Evolutionary conservation across 2,329 filamentous ascomycete genomes (phyloP).

Genomic region (Lachnellula subtilissima): DNA sequence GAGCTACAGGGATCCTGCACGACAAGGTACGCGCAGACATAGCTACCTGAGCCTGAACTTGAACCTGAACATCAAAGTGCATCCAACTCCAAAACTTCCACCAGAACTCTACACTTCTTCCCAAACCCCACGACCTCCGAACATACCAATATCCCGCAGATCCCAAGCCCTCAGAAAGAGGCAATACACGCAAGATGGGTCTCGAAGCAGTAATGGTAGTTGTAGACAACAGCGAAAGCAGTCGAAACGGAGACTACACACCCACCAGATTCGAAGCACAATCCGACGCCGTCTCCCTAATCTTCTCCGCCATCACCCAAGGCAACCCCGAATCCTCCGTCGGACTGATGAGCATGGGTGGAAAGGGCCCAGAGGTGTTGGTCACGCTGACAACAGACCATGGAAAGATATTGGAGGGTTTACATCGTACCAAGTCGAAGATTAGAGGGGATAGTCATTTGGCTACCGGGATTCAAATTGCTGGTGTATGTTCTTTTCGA

Average conservation of each 20-base stretch:
- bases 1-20: slow-evolving; percentile 19
- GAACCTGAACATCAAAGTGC: slow-evolving; percentile 8
- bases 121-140: background rate
- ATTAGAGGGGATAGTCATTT: slow-evolving; percentile 86
- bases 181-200: slow-evolving; percentile 68
- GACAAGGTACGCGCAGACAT: slow-evolving; percentile 23
- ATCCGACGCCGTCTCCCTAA: slow-evolving; percentile 87
- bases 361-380: slow-evolving; percentile 93
- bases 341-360: slow-evolving; percentile 98
- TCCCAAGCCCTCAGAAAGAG: slow-evolving; percentile 4
- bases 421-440: slow-evolving; percentile 85
- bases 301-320: slow-evolving; percentile 93
- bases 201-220: slow-evolving; percentile 99
- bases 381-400: slow-evolving; percentile 95
- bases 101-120: background rate
- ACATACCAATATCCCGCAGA: background rate
- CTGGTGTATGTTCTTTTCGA: slow-evolving; percentile 60
- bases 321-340: slow-evolving; percentile 96
- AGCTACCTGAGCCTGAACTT: slow-evolving; percentile 25
- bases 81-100: background rate
- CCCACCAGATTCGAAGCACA: slow-evolving; percentile 96
- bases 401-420: slow-evolving; percentile 87
- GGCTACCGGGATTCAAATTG: slow-evolving; percentile 91
- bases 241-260: slow-evolving; percentile 88
- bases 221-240: slow-evolving; percentile 98